Evolutionary conservation across 495 filamentous ascomycete genomes (phyloP).

Genomic region (Penicillium turbatum): DNA sequence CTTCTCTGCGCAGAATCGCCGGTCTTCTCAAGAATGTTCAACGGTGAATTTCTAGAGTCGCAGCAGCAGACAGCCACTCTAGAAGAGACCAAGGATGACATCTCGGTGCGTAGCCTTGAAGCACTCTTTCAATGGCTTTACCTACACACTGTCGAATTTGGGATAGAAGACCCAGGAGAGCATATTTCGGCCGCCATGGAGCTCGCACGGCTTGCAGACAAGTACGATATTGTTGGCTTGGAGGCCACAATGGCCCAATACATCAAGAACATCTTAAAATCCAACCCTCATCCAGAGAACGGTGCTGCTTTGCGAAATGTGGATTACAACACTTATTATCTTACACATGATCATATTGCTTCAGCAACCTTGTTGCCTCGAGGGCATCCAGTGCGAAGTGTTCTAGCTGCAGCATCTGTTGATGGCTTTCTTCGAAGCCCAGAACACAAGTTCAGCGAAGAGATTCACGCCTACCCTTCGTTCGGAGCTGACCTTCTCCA

Average conservation of each 20-base stretch:
- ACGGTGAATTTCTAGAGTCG: constrained; percentile 19
- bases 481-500: constrained; percentile 20
- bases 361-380: constrained; percentile 19
- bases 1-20: constrained; percentile 25
- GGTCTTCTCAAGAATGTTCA: constrained; percentile 26
- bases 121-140: constrained; percentile 29
- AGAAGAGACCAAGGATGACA: constrained; percentile 20
- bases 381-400: constrained; percentile 19
- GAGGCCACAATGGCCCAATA: constrained; percentile 20
- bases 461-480: constrained; percentile 13
- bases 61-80: constrained; percentile 18
- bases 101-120: constrained; percentile 25
- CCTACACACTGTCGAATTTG: constrained; percentile 15
- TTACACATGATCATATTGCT: constrained; percentile 19
- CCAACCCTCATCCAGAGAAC: constrained; percentile 11
- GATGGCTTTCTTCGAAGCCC: constrained; percentile 13
- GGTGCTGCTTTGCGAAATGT: too few species aligned
- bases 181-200: constrained; percentile 24
- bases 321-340: constrained; percentile 23
- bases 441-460: constrained; percentile 13
- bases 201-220: constrained; percentile 24
- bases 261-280: constrained; percentile 16
- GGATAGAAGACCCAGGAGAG: constrained; percentile 13
- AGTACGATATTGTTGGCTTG: constrained; percentile 19
- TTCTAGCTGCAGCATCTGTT: constrained; percentile 20